Percentiles rank a stretch among this genome's conserved stretches.
phyloP scores from a whole-genome alignment of 192 early-diverging fungal genomes.

The Umbelopsis sp. region DNA sequence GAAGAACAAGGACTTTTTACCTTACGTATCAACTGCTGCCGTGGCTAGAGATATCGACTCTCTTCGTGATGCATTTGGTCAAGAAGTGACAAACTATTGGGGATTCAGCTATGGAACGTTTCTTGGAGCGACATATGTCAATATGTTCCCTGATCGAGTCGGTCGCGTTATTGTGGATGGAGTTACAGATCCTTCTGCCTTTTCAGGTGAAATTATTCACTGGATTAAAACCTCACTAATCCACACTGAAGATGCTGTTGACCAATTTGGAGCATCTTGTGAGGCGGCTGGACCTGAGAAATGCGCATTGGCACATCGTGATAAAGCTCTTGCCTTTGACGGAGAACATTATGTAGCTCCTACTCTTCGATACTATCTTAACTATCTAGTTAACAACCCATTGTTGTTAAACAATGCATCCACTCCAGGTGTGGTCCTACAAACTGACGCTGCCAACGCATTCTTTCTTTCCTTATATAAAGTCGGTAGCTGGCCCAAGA shows the following conservation, averaged over 20 bases:
- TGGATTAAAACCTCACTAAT: slow-evolving; percentile 11
- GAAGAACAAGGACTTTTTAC: slow-evolving; percentile 34
- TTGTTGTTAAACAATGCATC: not conserved
- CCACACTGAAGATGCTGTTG: slow-evolving; percentile 26
- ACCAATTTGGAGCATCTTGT: slow-evolving; percentile 34
- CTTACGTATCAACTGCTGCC: slow-evolving; percentile 41
- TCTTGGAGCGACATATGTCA: slow-evolving; percentile 45
- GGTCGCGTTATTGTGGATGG: slow-evolving; percentile 49
- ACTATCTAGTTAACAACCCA: not conserved
- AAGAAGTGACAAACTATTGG: slow-evolving; percentile 40
- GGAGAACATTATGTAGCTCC: slow-evolving; percentile 11
- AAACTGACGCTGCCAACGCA: not conserved
- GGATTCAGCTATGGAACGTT: slow-evolving; percentile 48
- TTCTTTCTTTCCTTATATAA: not conserved
- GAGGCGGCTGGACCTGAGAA: slow-evolving; percentile 37
- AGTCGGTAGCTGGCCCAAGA: not conserved
- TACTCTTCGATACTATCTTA: not conserved
- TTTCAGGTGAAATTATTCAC: slow-evolving; percentile 15
- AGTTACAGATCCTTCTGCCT: slow-evolving; percentile 31
- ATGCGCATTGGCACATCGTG: slow-evolving; percentile 31
- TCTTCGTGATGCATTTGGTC: slow-evolving; percentile 37
- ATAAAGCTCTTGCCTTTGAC: not conserved
- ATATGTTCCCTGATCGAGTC: slow-evolving; percentile 54
- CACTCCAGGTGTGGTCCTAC: not conserved
- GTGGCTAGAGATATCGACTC: slow-evolving; percentile 48